Evolutionary conservation across 495 filamentous ascomycete species (phyloP).

Genomic region (Beverwykella pulmonaria): DNA sequence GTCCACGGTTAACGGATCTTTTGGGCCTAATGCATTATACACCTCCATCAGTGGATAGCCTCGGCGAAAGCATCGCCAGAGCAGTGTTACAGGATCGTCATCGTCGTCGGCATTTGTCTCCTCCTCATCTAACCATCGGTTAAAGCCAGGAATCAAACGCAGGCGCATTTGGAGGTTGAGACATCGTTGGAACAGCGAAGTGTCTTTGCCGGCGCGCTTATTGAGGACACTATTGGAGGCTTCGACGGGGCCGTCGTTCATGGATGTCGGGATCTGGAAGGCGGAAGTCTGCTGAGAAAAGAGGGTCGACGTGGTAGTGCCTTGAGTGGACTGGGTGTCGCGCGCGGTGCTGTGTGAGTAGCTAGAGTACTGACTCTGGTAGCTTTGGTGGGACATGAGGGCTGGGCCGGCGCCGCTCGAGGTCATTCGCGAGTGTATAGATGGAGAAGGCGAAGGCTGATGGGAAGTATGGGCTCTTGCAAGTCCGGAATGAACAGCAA

Average conservation of each 20-base stretch:
- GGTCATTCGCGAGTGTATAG: conserved; percentile 33
- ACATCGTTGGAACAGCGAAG: conserved; percentile 94
- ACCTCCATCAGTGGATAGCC: conserved; percentile 85
- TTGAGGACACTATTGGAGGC: conserved; percentile 93
- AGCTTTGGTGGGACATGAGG: conserved; percentile 39
- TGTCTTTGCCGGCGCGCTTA: conserved; percentile 80
- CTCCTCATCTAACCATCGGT: conserved; percentile 65
- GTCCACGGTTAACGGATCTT: conserved; percentile 65
- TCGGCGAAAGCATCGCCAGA: conserved; percentile 85
- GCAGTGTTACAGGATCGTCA: conserved; percentile 80
- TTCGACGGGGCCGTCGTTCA: conserved; percentile 62
- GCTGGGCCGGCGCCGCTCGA: conserved; percentile 30
- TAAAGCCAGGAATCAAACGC: conserved; percentile 79
- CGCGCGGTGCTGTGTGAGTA: conserved; percentile 45
- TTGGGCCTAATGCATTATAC: conserved; percentile 79
- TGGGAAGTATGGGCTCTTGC: conserved; percentile 38
- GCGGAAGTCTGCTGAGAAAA: conserved; percentile 43
- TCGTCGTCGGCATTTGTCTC: conserved; percentile 67
- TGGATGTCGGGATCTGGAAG: conserved; percentile 34
- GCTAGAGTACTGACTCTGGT: conserved; percentile 45
- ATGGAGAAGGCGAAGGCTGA: conserved; percentile 21
- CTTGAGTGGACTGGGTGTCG: conserved; percentile 46
- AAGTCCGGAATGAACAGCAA: conserved; percentile 41
- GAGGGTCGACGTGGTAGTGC: conserved; percentile 43
- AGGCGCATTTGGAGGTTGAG: conserved; percentile 78